phyloP scores from a whole-genome alignment of 305 asterid species.

The Plantago coronopus region DNA sequence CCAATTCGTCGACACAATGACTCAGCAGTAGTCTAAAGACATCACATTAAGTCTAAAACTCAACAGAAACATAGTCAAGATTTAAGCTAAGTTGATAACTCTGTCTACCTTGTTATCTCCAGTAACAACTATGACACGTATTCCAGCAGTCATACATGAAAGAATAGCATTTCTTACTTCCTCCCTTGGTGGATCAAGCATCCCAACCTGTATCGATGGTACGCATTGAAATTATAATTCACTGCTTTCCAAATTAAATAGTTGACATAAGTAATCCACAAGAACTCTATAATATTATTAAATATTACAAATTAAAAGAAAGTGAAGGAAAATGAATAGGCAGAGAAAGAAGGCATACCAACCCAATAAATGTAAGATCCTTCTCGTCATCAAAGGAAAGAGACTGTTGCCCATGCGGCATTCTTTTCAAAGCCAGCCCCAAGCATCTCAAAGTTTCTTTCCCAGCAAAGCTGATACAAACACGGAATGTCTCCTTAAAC shows the following conservation, averaged over 20 bases:
- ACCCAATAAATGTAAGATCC: constrained; percentile 99
- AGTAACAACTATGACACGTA: constrained; percentile 97
- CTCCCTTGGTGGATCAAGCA: constrained; percentile 99
- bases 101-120: constrained; percentile 92
- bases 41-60: constrained; percentile 15
- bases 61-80: constrained; percentile 13
- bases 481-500: constrained; percentile 20
- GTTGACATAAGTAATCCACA: constrained; percentile 13
- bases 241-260: neutral
- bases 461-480: constrained; percentile 82
- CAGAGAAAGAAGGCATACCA: constrained; percentile 87
- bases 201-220: constrained; percentile 66
- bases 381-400: constrained; percentile 84
- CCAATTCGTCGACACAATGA: constrained; percentile 87
- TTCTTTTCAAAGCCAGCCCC: constrained; percentile 90
- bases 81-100: constrained; percentile 12
- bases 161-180: constrained; percentile 88
- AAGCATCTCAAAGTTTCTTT: constrained; percentile 92
- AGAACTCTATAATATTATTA: no score
- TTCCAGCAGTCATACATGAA: constrained; percentile 98
- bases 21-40: constrained; percentile 79
- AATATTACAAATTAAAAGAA: no score
- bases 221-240: neutral
- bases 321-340: constrained; percentile 24
- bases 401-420: constrained; percentile 82